phyloP scores from a whole-genome alignment of 1,284 basidiomycete genomes.

The Trichosporon asahii region DNA sequence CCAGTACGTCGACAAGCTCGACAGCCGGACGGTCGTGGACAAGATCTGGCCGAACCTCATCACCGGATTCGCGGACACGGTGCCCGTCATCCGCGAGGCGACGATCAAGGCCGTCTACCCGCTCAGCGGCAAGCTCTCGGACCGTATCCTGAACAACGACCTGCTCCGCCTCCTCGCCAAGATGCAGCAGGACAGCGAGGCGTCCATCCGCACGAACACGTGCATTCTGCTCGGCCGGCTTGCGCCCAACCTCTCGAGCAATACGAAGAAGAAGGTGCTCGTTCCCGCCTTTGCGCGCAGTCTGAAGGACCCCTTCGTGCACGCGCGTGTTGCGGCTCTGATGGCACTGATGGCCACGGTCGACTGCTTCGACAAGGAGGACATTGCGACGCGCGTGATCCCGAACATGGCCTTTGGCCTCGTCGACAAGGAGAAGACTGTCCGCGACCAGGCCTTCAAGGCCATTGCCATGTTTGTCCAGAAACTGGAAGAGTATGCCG shows the following conservation, averaged over 20 bases:
- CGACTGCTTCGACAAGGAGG: constrained; percentile 83
- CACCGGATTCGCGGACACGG: constrained; percentile 92
- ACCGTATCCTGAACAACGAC: constrained; percentile 94
- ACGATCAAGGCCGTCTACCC: constrained; percentile 85
- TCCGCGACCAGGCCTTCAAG: constrained; percentile 91
- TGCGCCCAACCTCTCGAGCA: constrained; percentile 74
- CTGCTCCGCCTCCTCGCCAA: constrained; percentile 87
- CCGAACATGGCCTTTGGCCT: constrained; percentile 75
- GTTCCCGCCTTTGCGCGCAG: constrained; percentile 91
- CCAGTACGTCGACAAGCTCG: constrained; percentile 81
- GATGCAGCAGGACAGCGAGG: constrained; percentile 85
- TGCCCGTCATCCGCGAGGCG: constrained; percentile 88
- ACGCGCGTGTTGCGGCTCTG: constrained; percentile 87
- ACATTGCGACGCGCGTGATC: constrained; percentile 83
- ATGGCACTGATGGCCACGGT: constrained; percentile 95
- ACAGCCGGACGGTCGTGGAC: constrained; percentile 76
- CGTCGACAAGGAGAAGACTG: constrained; percentile 88
- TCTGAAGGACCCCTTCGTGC: constrained; percentile 86
- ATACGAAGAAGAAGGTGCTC: constrained; percentile 91
- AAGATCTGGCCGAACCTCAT: constrained; percentile 93
- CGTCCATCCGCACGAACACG: constrained; percentile 95
- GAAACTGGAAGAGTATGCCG: constrained; percentile 72
- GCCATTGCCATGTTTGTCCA: constrained; percentile 81
- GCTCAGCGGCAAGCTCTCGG: constrained; percentile 82
- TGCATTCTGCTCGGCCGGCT: constrained; percentile 93